Conservation (phyloP, 83 land plant genomes). For the Larix sibirica region DNA sequence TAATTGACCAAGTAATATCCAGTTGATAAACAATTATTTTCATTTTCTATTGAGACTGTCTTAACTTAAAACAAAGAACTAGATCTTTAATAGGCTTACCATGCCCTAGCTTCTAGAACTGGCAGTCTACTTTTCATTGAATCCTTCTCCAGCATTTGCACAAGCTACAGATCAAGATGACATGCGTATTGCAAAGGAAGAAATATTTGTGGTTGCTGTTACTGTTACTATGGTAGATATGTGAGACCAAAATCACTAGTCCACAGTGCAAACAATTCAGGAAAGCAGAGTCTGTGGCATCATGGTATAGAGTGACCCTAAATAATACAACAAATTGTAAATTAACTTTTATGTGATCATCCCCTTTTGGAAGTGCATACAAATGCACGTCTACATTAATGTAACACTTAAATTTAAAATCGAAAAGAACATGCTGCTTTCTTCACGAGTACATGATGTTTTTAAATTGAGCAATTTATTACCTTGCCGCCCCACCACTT, state of each 20-base stretch:
- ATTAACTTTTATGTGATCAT: neutral
- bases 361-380: neutral
- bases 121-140: neutral
- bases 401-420: too few species aligned
- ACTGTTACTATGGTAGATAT: too few species aligned
- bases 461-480: neutral
- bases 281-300: neutral
- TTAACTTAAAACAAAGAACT: neutral
- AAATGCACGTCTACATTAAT: too few species aligned
- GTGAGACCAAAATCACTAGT: too few species aligned
- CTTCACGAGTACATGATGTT: too few species aligned
- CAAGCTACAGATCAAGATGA: neutral
- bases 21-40: neutral
- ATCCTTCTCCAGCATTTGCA: too few species aligned
- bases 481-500: neutral
- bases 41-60: neutral
- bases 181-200: neutral
- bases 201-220: neutral
- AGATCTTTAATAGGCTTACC: neutral
- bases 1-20: neutral
- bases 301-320: neutral
- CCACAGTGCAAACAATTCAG: too few species aligned
- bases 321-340: neutral
- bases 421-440: neutral
- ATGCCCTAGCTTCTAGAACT: neutral